Evolutionary conservation across 768 basidiomycete genomes (phyloP), one percentile per base, ranked within the genome.

Genomic region (Lyophyllum shimeji): DNA sequence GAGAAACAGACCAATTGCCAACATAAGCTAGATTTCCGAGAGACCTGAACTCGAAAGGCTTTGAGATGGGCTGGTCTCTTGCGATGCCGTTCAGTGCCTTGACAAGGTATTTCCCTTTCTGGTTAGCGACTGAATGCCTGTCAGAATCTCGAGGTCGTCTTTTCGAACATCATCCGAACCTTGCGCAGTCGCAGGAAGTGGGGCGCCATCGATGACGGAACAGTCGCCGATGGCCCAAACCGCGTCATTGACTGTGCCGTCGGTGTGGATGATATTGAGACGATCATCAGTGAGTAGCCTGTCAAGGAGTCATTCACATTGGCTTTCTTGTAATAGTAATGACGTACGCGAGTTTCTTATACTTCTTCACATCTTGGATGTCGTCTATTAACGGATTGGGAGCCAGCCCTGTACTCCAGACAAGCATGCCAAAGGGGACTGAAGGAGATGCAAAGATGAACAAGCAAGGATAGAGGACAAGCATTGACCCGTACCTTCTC

Each of bases 221-320:
- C 88, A 84, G 65, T 95, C 93, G 4, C 93, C 93, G 53, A 95
- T 86, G 2, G 85, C 90, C 77, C 81, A 94, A 0, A 95, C 85
- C 65, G 91, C 83, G 2, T 80, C 75, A 62, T 90, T 76, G 2
- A 77, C 63, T n/a, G 73, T 69, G 3, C 78, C 82, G 44, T 86
- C 79, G 7, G 72, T 69, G 69, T 76, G 76, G 34, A 88, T 68
- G 7, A 87, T 77, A 58, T 87, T 87, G 31, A 93, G 76, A 50
- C 82, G 75, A 7, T 84, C 74, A 63, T 87, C 74, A 7, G 87
- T 75, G 8, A 74, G 66, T 7, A 76, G 58, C 33, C 74, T 77
- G 40, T 31, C 33, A 27, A 46, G 9, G 7, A 23, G n/a, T n/a
- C 12, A 21, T 20, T 3, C 11, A 48, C 11, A 15, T 13, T 12